Percentiles rank a stretch among this genome's conserved stretches.
Conservation (phyloP, 176 grass and related monocot species). For the Oryza meridionalis region DNA sequence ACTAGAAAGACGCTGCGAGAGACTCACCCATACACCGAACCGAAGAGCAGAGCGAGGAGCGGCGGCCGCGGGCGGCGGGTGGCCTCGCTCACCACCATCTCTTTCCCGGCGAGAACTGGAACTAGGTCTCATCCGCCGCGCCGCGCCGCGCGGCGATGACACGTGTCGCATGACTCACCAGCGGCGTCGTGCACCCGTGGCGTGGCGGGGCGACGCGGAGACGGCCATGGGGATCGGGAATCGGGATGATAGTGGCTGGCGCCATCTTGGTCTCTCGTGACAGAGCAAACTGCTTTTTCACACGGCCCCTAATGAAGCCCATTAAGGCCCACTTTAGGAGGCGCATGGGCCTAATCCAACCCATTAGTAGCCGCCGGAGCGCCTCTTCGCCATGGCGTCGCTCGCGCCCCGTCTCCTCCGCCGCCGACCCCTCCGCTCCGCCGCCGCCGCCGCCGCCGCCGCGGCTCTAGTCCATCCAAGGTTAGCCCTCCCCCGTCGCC, state of each 20-base stretch:
- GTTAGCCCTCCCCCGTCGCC: neutral
- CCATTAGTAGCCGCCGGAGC: neutral
- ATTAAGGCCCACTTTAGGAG: too few relatives aligned
- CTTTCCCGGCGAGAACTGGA: neutral
- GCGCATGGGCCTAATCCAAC: too few relatives aligned
- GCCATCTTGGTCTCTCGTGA: too few relatives aligned
- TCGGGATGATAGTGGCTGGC: too few relatives aligned
- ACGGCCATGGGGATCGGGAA: too few relatives aligned
- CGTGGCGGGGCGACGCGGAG: neutral
- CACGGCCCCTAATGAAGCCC: too few relatives aligned
- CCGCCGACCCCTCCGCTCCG: neutral
- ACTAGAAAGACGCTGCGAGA: neutral
- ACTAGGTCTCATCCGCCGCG: too few relatives aligned
- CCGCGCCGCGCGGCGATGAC: neutral
- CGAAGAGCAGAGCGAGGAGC: neutral
- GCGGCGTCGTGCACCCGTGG: neutral
- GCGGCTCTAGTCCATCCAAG: neutral
- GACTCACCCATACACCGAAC: conserved; percentile 14
- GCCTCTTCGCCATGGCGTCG: conserved; percentile 41
- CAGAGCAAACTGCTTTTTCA: too few relatives aligned
- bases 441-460: neutral
- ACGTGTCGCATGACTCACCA: neutral
- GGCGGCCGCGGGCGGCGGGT: neutral
- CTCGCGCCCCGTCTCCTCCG: conserved; percentile 18
- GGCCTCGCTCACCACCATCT: neutral